Conservation (phyloP, 2,329 filamentous ascomycete species). For the Seiridium cupressi region DNA sequence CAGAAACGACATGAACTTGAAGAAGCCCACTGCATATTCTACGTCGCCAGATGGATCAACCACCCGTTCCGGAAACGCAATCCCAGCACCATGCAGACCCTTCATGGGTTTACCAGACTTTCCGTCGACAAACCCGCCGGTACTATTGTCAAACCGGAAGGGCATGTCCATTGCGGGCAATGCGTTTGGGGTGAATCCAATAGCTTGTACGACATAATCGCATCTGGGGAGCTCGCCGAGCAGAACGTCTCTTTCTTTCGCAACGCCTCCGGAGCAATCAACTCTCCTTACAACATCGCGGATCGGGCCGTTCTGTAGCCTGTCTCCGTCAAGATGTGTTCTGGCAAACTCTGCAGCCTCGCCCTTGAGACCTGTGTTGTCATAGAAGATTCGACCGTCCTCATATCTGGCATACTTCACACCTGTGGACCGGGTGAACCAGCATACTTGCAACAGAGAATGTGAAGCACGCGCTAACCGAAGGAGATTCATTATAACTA, state of each 20-base stretch:
- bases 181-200: constrained; percentile 53
- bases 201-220: constrained; percentile 54
- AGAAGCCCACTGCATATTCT: constrained; percentile 61
- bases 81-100: constrained; percentile 59
- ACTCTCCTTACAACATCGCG: constrained; percentile 42
- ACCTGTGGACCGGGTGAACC: constrained; percentile 28
- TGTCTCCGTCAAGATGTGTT: background rate
- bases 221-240: constrained; percentile 43
- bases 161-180: constrained; percentile 35
- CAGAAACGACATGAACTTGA: constrained; percentile 64
- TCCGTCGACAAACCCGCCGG: constrained; percentile 37
- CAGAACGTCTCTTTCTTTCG: constrained; percentile 43
- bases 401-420: constrained; percentile 60
- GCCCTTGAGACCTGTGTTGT: constrained; percentile 66
- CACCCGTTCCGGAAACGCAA: constrained; percentile 61
- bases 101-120: constrained; percentile 32
- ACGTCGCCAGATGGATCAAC: constrained; percentile 60
- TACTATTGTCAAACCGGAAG: constrained; percentile 27
- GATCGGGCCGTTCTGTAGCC: background rate
- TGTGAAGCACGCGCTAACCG: constrained; percentile 38
- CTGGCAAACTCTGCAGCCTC: constrained; percentile 58
- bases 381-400: constrained; percentile 62
- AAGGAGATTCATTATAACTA: constrained; percentile 60
- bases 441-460: constrained; percentile 9
- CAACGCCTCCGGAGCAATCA: constrained; percentile 34